phyloP scores from a whole-genome alignment of 2,329 filamentous ascomycete species.

The Fusarium sp. region DNA sequence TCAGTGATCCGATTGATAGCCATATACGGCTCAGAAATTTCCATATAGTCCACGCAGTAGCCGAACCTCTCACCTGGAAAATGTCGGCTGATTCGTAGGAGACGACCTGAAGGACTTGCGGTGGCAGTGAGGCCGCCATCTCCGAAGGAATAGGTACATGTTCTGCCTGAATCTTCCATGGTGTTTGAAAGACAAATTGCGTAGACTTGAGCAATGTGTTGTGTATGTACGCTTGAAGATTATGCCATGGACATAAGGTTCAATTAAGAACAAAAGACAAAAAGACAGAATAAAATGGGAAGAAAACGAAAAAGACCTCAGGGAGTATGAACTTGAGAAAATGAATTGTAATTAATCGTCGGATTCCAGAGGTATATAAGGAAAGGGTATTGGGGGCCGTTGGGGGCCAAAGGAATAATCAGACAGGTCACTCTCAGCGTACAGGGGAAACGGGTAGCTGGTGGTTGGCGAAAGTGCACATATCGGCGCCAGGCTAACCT shows the following conservation, averaged over 20 bases:
- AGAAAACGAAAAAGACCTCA: neutral
- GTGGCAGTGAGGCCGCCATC: neutral
- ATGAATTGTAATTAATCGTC: too few relatives aligned
- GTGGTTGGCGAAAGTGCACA: neutral
- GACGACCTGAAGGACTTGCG: neutral
- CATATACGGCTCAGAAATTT: neutral
- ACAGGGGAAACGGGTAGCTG: neutral
- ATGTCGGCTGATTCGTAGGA: neutral
- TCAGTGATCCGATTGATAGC: neutral
- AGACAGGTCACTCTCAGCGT: neutral
- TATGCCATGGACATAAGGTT: too few relatives aligned
- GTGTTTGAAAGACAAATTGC: neutral
- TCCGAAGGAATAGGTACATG: neutral
- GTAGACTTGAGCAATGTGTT: neutral
- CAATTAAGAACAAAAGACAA: too few relatives aligned
- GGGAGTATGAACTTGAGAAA: too few relatives aligned
- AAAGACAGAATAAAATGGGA: too few relatives aligned
- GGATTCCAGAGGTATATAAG: accelerated
- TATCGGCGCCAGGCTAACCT: neutral
- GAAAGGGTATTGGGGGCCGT: neutral
- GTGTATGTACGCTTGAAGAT: too few relatives aligned
- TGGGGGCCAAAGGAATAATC: neutral
- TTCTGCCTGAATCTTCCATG: neutral
- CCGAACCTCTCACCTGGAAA: neutral
- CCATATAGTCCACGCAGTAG: neutral